Evolutionary conservation across 2,329 filamentous ascomycete genomes (phyloP).

Genomic region (Didymella pomorum): DNA sequence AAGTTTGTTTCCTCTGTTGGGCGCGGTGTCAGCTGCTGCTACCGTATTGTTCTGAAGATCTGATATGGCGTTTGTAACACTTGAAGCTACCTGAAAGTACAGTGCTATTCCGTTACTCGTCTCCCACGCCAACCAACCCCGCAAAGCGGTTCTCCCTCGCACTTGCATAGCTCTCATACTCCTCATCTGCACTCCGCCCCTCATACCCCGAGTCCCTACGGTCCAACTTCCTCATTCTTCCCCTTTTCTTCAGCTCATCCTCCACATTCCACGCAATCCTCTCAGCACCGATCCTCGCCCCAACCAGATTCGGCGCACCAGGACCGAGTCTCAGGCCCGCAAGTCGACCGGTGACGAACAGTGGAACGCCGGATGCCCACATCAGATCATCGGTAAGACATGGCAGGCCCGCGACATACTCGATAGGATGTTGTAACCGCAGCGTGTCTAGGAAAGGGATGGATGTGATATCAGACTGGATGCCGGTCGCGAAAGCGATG

Average conservation of each 20-base stretch:
- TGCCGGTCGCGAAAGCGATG: constrained; percentile 79
- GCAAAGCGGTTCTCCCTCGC: constrained; percentile 56
- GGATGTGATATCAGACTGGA: constrained; percentile 67
- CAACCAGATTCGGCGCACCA: constrained; percentile 76
- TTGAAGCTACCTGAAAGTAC: too few relatives aligned
- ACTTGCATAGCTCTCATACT: constrained; percentile 46
- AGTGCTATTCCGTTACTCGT: neutral
- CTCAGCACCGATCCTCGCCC: constrained; percentile 76
- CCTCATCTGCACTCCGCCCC: constrained; percentile 29
- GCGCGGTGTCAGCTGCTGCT: too few relatives aligned
- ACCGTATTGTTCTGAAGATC: too few relatives aligned
- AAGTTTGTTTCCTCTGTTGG: too few relatives aligned
- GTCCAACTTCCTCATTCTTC: constrained; percentile 22
- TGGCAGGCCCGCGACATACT: constrained; percentile 71
- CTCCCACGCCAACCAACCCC: constrained; percentile 33
- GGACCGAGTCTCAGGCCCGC: constrained; percentile 74
- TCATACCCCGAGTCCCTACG: constrained; percentile 15
- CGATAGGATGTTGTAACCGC: constrained; percentile 66
- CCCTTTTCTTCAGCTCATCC: constrained; percentile 57
- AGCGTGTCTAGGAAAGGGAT: constrained; percentile 70
- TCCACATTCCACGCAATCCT: constrained; percentile 75
- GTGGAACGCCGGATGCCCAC: constrained; percentile 75
- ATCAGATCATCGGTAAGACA: constrained; percentile 78
- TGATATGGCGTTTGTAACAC: too few relatives aligned
- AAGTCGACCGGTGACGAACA: constrained; percentile 75